Evolutionary conservation across 176 grass and related monocot genomes (phyloP).

Genomic region (Hyparrhenia diplandra): DNA sequence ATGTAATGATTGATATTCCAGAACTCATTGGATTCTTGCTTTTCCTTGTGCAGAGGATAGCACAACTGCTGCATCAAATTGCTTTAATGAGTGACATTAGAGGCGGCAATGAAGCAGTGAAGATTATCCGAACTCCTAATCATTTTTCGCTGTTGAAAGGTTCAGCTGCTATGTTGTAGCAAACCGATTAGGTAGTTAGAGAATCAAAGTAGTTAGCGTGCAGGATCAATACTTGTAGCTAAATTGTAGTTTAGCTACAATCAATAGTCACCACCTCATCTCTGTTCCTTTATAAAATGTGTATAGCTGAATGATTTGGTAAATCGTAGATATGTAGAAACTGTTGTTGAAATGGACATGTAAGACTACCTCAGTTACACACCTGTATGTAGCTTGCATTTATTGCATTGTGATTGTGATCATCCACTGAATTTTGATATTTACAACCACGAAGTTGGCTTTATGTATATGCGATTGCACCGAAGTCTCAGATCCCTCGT

Average conservation of each 20-base stretch:
- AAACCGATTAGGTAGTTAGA: constrained; percentile 1
- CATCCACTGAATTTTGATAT: background rate
- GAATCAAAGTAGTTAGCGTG: background rate
- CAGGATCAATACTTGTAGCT: constrained; percentile 5
- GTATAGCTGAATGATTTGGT: constrained; percentile 15
- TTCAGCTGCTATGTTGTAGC: constrained; percentile 9
- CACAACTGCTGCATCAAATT: constrained; percentile 57
- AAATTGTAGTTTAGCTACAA: constrained; percentile 12
- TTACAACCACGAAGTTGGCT: background rate
- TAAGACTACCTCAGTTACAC: too few relatives aligned
- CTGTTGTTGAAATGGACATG: background rate
- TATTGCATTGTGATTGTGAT: background rate
- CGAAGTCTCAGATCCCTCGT: background rate
- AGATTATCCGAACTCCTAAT: constrained; percentile 32
- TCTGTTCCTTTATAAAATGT: constrained; percentile 11
- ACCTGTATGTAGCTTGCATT: too few relatives aligned
- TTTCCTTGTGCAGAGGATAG: constrained; percentile 44
- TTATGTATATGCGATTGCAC: background rate
- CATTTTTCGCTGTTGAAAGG: background rate
- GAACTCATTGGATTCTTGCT: background rate
- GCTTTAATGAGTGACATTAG: constrained; percentile 44
- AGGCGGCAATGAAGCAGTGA: constrained; percentile 31
- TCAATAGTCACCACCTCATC: background rate
- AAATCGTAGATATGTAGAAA: background rate
- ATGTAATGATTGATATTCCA: background rate